Base-by-base conservation (phyloP, 192 early-diverging fungal species). In the Rhizophagus prolifer region DNA sequence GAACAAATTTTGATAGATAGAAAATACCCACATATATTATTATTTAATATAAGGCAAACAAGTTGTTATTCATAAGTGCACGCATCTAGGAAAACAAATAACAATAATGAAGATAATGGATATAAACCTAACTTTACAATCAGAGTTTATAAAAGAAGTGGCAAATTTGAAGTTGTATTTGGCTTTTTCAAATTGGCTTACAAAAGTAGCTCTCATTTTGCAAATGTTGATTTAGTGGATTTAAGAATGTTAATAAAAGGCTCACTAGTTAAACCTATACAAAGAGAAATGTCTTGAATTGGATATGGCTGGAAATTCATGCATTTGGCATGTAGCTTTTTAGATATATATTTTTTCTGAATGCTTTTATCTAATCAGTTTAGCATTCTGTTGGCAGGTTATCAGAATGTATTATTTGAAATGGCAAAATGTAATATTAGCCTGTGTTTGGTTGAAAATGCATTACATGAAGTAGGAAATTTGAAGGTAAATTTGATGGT, bases 331-430 rank as follows among this genome's bases (percentile, higher is more conserved):
- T 67, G 61, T 63, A 63, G 14, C 16, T 50, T 50, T 50, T 2
- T 12, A 16, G 47, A 50, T 50, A 19, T 50, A 19, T 31, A 2
- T 47, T 50, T 36, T 36, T 50, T 50, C 47, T 50, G 16, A 50
- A 12, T 50, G 16, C 47, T 50, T 50, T 36, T 50, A 50, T 50
- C 16, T 50, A 50, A 50, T 50, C 10, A 47, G 46, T 47, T 47
- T 47, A 47, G 12, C 46, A 47, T 65, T 31, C 63, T 65, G 30
- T 31, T 71, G 28, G 70, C 47, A 71, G 44, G 50, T 71, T 71
- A 58, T 58, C 19, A 71, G 50, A 38, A 71, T 71, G 50, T 71
- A 30, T 71, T 71, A 58, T 71, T 71, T 71, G 70, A 50, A 71
- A 58, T 71, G 28, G 31, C 70, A 71, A 71, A 36, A 58, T 34